Percentiles rank a stretch among this genome's conserved stretches.
Evolutionary conservation across 1,139 yeast genomes (phyloP).

Genomic region (Nematodospora anomalae): DNA sequence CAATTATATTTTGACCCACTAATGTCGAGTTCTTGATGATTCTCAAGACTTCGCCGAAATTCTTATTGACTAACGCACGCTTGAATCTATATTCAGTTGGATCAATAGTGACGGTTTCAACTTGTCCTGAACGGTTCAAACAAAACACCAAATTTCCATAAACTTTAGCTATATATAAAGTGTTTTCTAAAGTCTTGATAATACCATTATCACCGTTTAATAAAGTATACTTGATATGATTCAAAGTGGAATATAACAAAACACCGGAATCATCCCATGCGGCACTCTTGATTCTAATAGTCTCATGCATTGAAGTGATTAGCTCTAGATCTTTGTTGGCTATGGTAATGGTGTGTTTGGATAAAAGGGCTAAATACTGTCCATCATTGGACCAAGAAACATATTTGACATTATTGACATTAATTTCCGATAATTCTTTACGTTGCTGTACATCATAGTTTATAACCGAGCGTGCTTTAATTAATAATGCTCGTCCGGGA

Average conservation of each 20-base stretch:
- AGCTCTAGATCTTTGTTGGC: conserved; percentile 78
- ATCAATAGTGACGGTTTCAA: conserved; percentile 76
- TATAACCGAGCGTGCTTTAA: conserved; percentile 71
- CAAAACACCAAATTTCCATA: conserved; percentile 73
- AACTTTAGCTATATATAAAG: conserved; percentile 80
- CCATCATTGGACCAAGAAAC: conserved; percentile 90
- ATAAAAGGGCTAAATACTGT: conserved; percentile 80
- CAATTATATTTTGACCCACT: conserved; percentile 96
- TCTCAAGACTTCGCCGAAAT: conserved; percentile 88
- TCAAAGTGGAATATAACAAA: conserved; percentile 86
- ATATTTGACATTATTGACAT: conserved; percentile 81
- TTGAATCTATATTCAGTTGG: conserved; percentile 98
- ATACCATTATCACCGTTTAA: conserved; percentile 95
- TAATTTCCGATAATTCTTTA: conserved; percentile 68
- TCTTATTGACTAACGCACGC: conserved; percentile 84
- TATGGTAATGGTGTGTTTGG: conserved; percentile 91
- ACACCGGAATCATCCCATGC: conserved; percentile 97
- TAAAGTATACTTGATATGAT: conserved; percentile 91
- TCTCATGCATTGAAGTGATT: conserved; percentile 88
- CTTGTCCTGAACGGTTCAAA: conserved; percentile 82
- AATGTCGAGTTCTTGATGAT: conserved; percentile 85
- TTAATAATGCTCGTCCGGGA: conserved; percentile 78
- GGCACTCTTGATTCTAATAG: conserved; percentile 94
- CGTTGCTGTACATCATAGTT: conserved; percentile 93
- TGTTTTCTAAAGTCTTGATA: conserved; percentile 86